Percentiles rank a stretch among this genome's conserved stretches.
Evolutionary conservation across 129 eudicot species (phyloP).

Genomic region (Saposhnikovia divaricata): DNA sequence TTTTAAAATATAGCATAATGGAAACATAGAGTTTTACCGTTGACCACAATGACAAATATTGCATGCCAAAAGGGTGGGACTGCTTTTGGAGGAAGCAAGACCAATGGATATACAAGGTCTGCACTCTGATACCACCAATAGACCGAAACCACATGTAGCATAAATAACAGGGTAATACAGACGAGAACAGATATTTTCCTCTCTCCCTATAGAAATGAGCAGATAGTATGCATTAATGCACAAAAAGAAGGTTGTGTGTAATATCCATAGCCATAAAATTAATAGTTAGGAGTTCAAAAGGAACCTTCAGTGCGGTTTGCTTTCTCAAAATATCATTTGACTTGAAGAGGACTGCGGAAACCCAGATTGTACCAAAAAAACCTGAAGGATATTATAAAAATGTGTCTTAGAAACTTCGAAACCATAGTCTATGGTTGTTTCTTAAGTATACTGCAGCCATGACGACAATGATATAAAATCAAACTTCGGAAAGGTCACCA

Average conservation of each 20-base stretch:
- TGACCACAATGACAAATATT: slow-evolving; percentile 38
- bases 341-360: slow-evolving; percentile 41
- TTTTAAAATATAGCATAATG: neutral
- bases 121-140: slow-evolving; percentile 41
- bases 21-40: slow-evolving; percentile 20
- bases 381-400: slow-evolving; percentile 22
- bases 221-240: slow-evolving; percentile 9
- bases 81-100: slow-evolving; percentile 41
- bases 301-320: slow-evolving; percentile 54
- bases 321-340: slow-evolving; percentile 47
- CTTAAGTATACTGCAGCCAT: neutral
- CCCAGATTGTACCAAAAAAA: slow-evolving; percentile 42
- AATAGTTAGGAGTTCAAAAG: neutral
- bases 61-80: slow-evolving; percentile 47
- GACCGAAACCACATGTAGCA: slow-evolving; percentile 35
- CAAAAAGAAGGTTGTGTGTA: neutral
- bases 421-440: neutral
- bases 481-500: neutral
- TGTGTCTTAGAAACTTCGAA: neutral
- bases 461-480: neutral
- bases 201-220: slow-evolving; percentile 34
- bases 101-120: slow-evolving; percentile 38
- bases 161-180: slow-evolving; percentile 23
- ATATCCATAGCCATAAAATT: neutral
- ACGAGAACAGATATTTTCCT: slow-evolving; percentile 32